These are phyloP conservation scores for Spinacia oleracea DNA, from an alignment of 179 eudicot genomes.

Conservation along the genomic window DNA sequence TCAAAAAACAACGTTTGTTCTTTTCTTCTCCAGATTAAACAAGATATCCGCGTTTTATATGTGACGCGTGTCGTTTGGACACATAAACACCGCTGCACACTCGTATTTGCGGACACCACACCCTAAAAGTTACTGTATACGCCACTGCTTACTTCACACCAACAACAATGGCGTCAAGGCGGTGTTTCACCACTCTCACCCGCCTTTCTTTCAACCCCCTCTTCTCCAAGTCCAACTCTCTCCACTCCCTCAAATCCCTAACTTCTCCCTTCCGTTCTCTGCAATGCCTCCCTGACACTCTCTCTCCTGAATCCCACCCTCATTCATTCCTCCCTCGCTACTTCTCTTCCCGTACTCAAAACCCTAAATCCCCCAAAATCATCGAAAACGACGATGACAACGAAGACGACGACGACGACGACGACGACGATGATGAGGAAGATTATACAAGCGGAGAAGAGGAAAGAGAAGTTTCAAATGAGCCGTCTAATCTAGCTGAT, in stretches of 20 bases:
- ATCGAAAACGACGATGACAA: constrained; percentile 8
- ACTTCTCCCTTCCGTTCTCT: constrained; percentile 21
- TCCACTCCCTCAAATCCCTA: constrained; percentile 33
- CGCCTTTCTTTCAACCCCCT: constrained; percentile 32
- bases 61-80: no score
- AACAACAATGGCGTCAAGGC: constrained; percentile 43
- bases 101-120: no score
- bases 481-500: constrained; percentile 31
- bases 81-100: no score
- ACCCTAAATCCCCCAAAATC: constrained; percentile 25
- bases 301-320: constrained; percentile 23
- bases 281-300: constrained; percentile 23
- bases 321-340: constrained; percentile 32
- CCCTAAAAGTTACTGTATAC: no score
- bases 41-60: no score
- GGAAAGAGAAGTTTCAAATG: constrained; percentile 37
- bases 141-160: background rate
- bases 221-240: constrained; percentile 31
- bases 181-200: constrained; percentile 25
- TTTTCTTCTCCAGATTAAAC: no score
- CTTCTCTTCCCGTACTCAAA: constrained; percentile 39
- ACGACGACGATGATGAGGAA: constrained; percentile 19
- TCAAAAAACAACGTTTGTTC: no score
- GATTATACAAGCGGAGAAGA: constrained; percentile 41
- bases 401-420: constrained; percentile 26